These are phyloP conservation scores for Xanthoconium purpureum DNA, from an alignment of 768 basidiomycete genomes.

Conservation along the genomic window DNA sequence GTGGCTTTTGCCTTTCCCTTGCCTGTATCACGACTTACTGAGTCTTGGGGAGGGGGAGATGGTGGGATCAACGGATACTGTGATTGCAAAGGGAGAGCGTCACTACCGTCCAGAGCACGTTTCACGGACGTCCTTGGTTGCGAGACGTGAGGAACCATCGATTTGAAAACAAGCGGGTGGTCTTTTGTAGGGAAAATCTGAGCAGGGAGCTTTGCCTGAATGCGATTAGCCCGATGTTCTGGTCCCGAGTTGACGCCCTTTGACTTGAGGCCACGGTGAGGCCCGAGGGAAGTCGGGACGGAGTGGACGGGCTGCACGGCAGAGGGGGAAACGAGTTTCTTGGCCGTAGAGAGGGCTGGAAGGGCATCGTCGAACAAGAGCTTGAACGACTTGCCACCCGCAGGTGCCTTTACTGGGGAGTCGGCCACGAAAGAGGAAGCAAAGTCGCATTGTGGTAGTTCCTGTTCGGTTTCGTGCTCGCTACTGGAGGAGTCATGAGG, in stretches of 20 bases:
- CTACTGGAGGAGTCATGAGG: slow-evolving; percentile 31
- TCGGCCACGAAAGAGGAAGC: slow-evolving; percentile 60
- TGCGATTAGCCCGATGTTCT: not conserved
- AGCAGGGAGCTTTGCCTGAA: slow-evolving; percentile 3
- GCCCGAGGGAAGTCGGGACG: slow-evolving; percentile 1
- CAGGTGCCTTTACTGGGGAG: slow-evolving; percentile 64
- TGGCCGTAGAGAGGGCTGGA: slow-evolving; percentile 16
- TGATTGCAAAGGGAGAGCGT: slow-evolving; percentile 10
- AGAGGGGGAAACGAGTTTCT: slow-evolving; percentile 10
- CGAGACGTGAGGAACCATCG: not conserved
- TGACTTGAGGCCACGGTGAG: slow-evolving; percentile 1
- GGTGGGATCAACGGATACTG: slow-evolving; percentile 53
- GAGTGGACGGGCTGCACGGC: not conserved
- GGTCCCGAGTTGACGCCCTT: not conserved
- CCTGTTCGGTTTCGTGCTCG: slow-evolving; percentile 37
- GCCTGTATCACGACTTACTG: slow-evolving; percentile 30
- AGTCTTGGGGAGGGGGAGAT: slow-evolving; percentile 56
- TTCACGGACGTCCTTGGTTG: slow-evolving; percentile 38
- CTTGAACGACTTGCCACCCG: slow-evolving; percentile 60
- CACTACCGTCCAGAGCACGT: slow-evolving; percentile 39
- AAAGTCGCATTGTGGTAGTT: slow-evolving; percentile 23
- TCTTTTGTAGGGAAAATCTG: slow-evolving; percentile 16
- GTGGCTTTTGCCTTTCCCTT: slow-evolving; percentile 40
- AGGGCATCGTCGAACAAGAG: slow-evolving; percentile 61
- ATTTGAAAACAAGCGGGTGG: not conserved